phyloP scores from a whole-genome alignment of 306 rosid genomes.

The Vigna mungo region DNA sequence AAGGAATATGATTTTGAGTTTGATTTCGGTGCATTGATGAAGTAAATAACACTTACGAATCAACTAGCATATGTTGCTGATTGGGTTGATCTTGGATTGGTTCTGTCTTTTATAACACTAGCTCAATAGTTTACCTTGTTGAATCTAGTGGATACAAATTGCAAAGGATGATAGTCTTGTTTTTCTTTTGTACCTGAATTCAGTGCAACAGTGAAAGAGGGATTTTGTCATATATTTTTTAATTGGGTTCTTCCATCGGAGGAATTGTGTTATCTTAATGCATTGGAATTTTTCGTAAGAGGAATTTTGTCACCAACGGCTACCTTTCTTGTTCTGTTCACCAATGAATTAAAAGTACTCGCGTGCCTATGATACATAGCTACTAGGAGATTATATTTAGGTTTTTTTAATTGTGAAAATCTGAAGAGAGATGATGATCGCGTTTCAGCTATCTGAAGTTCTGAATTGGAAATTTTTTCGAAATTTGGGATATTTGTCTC shows the following conservation, averaged over 20 bases:
- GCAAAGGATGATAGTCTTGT: not conserved
- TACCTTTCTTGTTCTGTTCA: not conserved
- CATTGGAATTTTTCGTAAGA: not conserved
- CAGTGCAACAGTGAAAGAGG: not conserved
- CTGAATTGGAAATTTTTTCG: not conserved
- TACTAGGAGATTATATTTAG: not conserved
- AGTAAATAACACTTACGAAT: no score
- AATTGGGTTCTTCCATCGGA: no score
- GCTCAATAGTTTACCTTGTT: not conserved
- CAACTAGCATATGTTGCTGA: no score
- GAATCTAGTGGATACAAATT: not conserved
- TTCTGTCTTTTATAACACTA: no score
- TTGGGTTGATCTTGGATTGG: not conserved
- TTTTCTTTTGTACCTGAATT: not conserved
- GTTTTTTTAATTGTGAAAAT: not conserved
- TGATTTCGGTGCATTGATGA: not conserved
- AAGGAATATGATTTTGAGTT: not conserved
- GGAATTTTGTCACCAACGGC: not conserved
- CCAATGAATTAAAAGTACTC: not conserved
- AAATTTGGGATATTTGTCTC: conserved; percentile 8
- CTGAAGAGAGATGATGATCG: not conserved
- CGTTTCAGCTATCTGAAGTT: not conserved
- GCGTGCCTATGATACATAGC: not conserved
- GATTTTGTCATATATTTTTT: not conserved
- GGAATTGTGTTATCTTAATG: not conserved